Evolutionary conservation across 2,329 filamentous ascomycete species (phyloP).

Genomic region (Parafenestella ontariensis): DNA sequence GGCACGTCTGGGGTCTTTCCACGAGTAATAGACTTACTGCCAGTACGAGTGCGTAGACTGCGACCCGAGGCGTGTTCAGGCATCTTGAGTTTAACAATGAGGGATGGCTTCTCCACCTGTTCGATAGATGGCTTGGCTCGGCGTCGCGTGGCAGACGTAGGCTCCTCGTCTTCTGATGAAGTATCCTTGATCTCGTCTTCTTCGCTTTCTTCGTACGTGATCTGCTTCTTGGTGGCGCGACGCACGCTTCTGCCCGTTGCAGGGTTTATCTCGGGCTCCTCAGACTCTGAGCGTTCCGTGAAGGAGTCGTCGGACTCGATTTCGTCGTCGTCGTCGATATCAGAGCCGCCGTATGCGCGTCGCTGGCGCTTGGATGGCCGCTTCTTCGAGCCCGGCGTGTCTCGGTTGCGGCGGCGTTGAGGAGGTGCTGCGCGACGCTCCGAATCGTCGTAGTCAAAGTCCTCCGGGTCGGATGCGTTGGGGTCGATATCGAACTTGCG

Average conservation of each 20-base stretch:
- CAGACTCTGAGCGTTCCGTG: conserved; percentile 48
- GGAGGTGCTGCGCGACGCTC: conserved; percentile 38
- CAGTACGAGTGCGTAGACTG: conserved; percentile 48
- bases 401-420: conserved; percentile 38
- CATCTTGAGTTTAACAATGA: conserved; percentile 54
- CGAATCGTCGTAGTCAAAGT: conserved; percentile 47
- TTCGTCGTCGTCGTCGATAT: conserved; percentile 57
- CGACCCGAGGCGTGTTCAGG: conserved; percentile 31
- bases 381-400: conserved; percentile 37
- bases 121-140: conserved; percentile 37
- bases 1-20: conserved; percentile 48
- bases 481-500: conserved; percentile 50
- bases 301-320: conserved; percentile 56
- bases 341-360: conserved; percentile 43
- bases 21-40: conserved; percentile 46
- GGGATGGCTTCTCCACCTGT: conserved; percentile 38
- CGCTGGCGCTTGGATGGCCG: conserved; percentile 43
- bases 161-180: conserved; percentile 41
- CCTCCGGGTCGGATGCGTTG: conserved; percentile 49
- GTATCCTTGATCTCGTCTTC: conserved; percentile 54
- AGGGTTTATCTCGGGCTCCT: conserved; percentile 62
- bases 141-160: conserved; percentile 21
- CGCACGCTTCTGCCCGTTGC: conserved; percentile 63
- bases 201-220: conserved; percentile 64
- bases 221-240: conserved; percentile 61